Percentiles rank a stretch among this genome's conserved stretches.
Evolutionary conservation across 306 rosid genomes (phyloP).

Genomic region (Trifolium subterraneum): DNA sequence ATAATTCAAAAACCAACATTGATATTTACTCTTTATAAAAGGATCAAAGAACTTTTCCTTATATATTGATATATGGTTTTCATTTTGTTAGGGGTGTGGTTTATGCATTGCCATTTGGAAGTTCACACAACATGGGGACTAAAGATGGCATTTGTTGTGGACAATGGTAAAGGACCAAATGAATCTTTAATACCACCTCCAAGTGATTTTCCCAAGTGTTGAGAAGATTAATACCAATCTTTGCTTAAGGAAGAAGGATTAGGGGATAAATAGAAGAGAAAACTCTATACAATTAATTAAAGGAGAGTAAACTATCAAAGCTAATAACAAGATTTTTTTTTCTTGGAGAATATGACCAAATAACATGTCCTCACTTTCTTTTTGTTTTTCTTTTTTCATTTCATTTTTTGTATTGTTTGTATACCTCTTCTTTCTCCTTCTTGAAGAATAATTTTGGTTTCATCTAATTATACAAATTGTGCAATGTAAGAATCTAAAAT

Average conservation of each 20-base stretch:
- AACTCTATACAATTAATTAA: background rate
- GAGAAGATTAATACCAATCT: slow-evolving; percentile 10
- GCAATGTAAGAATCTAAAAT: background rate
- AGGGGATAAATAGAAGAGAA: background rate
- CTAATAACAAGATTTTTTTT: slow-evolving; percentile 24
- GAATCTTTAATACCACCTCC: slow-evolving; percentile 82
- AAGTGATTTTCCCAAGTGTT: slow-evolving; percentile 74
- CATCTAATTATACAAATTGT: no score
- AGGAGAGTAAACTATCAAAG: slow-evolving; percentile 13
- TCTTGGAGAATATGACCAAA: slow-evolving; percentile 35
- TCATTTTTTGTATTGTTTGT: slow-evolving; percentile 26
- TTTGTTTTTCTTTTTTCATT: slow-evolving; percentile 15
- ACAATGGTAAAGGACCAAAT: slow-evolving; percentile 77
- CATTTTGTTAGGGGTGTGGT: slow-evolving; percentile 68
- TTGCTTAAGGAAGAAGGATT: slow-evolving; percentile 1
- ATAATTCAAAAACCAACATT: no score
- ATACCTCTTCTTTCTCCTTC: slow-evolving; percentile 12
- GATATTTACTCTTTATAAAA: background rate
- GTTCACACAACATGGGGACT: slow-evolving; percentile 90
- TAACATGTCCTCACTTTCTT: slow-evolving; percentile 2
- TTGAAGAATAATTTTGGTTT: slow-evolving; percentile 26
- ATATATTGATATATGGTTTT: slow-evolving; percentile 13
- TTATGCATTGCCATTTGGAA: slow-evolving; percentile 76
- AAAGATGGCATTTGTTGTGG: slow-evolving; percentile 89
- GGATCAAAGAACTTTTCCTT: background rate